Base-by-base conservation (phyloP, 2,329 filamentous ascomycete species). In the Ceratocystis variospora region DNA sequence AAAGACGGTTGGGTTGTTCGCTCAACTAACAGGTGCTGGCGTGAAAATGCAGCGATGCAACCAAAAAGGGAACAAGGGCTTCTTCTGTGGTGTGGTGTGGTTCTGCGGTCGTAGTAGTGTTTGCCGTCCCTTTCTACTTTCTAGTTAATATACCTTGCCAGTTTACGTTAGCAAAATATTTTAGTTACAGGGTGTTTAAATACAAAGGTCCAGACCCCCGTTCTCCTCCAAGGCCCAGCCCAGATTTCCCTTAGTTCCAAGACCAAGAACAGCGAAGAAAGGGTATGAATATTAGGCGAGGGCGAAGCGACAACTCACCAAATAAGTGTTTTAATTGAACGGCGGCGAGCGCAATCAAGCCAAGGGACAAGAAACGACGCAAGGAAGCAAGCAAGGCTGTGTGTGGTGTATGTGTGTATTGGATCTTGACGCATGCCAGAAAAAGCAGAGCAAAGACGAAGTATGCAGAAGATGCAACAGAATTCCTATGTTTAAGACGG, bases 231-330 rank as follows among this genome's bases (percentile, higher is more conserved):
- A 41, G 37, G 17, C 46, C 46, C 46, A 48, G 37, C 48, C 48
- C n/a, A 50, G 48, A 12, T 15, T 15, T 50, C 48, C 48, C n/a
- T 19, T 50, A 12, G n/a, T 4, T 48, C 5, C 50, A 55, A 57
- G 53, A 7, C 53, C 25, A 31, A 17, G 28, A 57, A 25, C 53
- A 57, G 53, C 53, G n/a, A 28, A 57, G 53, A 28, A 41, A 41
- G 37, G 53, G 53, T 10, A 31, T 33, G 53, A 10, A 22, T n/a
- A 53, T 28, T 28, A 57, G 28, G 53, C 53, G 48, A 50, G 48
- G 37, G 19, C 19, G 53, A 57, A 57, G 53, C 53, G 53, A 57
- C 53, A 57, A 57, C 53, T 57, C 28, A 57, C 53, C 53, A 31
- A 57, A 57, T 57, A 28, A 57, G 8, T 17, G 53, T 25, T 31